Percentiles rank a stretch among this genome's conserved stretches.
These are phyloP conservation scores for Lachancea meyersii DNA, from an alignment of 805 yeast genomes.

Conservation along the genomic window DNA sequence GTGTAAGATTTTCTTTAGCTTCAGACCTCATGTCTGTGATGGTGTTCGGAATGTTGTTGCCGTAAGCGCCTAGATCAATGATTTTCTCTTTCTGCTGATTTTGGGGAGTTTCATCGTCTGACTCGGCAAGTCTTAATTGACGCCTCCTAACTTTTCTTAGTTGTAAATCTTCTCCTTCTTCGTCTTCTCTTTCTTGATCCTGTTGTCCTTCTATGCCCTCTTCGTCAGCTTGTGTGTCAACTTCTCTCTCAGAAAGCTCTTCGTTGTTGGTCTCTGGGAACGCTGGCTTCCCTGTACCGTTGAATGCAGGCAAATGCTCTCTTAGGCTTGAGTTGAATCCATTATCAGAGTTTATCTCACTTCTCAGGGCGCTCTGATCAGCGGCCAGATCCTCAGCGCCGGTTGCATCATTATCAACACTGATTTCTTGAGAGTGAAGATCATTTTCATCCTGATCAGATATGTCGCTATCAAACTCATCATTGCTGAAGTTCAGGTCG, in stretches of 20 bases:
- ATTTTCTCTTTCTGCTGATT: slow-evolving; percentile 10
- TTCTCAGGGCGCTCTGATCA: slow-evolving; percentile 4
- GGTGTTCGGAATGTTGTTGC: slow-evolving; percentile 13
- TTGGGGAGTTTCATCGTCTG: not conserved
- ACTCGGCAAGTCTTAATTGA: slow-evolving; percentile 1
- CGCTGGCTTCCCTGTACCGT: too few relatives aligned
- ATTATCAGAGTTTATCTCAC: too few relatives aligned
- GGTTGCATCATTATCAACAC: slow-evolving; percentile 11
- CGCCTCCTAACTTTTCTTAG: not conserved
- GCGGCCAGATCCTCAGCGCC: slow-evolving; percentile 6
- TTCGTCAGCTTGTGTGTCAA: slow-evolving; percentile 10
- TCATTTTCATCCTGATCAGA: not conserved
- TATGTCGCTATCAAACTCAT: slow-evolving; percentile 14
- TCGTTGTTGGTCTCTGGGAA: too few relatives aligned
- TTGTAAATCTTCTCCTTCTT: slow-evolving; percentile 8
- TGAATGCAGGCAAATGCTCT: too few relatives aligned
- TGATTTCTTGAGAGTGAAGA: not conserved
- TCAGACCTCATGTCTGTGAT: slow-evolving; percentile 1
- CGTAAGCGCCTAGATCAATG: slow-evolving; percentile 29
- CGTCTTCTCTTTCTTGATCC: slow-evolving; percentile 8
- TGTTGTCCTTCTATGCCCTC: slow-evolving; percentile 5
- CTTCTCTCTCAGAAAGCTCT: slow-evolving; percentile 11
- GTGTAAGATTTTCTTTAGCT: not conserved
- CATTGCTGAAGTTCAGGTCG: slow-evolving; percentile 19
- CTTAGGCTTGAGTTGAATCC: too few relatives aligned